Base-by-base conservation (phyloP, 257 asterid species). In the Coffea canephora region DNA sequence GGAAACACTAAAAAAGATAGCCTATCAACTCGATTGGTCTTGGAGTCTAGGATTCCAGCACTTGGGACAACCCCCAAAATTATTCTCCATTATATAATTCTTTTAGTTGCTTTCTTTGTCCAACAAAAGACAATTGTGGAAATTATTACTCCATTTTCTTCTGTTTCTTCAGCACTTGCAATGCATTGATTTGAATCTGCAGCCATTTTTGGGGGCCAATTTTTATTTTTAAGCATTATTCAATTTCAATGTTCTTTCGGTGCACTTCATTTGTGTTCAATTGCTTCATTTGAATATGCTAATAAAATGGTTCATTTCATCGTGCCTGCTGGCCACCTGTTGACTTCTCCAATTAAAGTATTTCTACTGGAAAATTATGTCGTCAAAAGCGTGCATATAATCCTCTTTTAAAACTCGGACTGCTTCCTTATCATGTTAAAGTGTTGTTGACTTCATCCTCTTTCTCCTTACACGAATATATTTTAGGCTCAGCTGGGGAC, bases 81-180 rank as follows among this genome's bases (percentile, higher is more conserved):
- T 9, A 54, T 23, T 13, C 18, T 70, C 49, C 74, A 36, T 62
- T 73, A 78, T 16, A 75, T 48, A 59, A 64, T 54, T 52, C 19
- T 72, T 77, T 23, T 46, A 61, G 75, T 80, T 81, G 75, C 74
- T 78, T 64, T 55, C 23, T 71, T 71, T 77, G 72, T 81, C 86
- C 23, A 79, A 66, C 84, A 82, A 71, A 69, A 41, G 62, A 77
- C 82, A 73, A 79, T 77, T 72, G 12, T 71, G 54, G 66, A 76
- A 79, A 76, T 85, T 77, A 82, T 73, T 71, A 59, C 77, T 69
- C 80, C 80, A 76, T 76, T 79, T 78, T 15, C 71, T 71, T 78
- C 70, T 71, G 71, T 74, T 84, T 70, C 73, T 77, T 84, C 49
- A 70, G 64, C 76, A 75, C 69, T 54, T n/a, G n/a, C 66, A 59